Evolutionary conservation across 2,329 filamentous ascomycete species (phyloP).

Genomic region (Endoconidiophora laricicola): DNA sequence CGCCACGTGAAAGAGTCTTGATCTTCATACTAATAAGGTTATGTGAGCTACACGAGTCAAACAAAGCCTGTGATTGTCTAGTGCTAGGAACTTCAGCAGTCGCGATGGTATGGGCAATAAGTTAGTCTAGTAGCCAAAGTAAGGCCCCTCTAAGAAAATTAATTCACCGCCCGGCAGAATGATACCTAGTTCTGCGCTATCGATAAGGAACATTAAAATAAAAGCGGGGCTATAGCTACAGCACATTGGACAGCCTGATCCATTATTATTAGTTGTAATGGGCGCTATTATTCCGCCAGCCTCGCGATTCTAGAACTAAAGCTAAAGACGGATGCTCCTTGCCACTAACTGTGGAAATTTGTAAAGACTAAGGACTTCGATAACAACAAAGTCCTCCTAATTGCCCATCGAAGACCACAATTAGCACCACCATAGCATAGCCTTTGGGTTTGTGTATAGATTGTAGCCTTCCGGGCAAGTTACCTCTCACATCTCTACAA

Average conservation of each 20-base stretch:
- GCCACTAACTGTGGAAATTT: too few relatives aligned
- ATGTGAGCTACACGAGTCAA: neutral
- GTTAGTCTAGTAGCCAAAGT: neutral
- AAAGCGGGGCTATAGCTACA: neutral
- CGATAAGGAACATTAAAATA: conserved; percentile 2
- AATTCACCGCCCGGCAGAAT: conserved; percentile 12
- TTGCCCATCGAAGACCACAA: too few relatives aligned
- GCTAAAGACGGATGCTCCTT: neutral
- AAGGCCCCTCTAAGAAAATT: conserved; percentile 9
- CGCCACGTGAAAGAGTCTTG: conserved; percentile 50
- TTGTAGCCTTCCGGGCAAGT: neutral
- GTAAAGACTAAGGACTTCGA: too few relatives aligned
- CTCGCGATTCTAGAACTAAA: neutral
- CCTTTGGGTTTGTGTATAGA: neutral
- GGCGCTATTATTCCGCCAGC: neutral
- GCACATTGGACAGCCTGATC: conserved; percentile 1
- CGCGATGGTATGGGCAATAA: too few relatives aligned
- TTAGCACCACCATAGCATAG: neutral
- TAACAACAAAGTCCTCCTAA: too few relatives aligned
- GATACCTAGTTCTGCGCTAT: conserved; percentile 8
- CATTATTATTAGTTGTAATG: neutral
- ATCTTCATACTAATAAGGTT: conserved; percentile 29
- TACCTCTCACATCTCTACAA: neutral
- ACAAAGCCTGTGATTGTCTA: neutral
- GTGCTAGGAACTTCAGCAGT: too few relatives aligned